A percentile compares a stretch with the other conserved stretches of the same genome.
phyloP scores from a whole-genome alignment of 805 yeast species.

The Starmerella etchellsii region DNA sequence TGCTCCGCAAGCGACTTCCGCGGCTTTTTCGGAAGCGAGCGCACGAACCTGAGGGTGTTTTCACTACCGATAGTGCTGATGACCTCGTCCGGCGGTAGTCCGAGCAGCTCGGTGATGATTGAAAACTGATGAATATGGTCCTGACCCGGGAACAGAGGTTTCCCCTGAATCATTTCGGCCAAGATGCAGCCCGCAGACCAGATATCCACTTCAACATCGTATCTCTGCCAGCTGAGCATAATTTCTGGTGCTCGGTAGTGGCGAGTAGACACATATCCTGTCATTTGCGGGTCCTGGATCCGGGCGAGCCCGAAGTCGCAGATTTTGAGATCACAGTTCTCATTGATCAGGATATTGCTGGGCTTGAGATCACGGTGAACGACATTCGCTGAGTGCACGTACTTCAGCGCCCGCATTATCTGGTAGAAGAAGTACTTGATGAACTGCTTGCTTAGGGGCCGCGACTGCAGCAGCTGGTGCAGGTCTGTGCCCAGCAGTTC shows the following conservation, averaged over 20 bases:
- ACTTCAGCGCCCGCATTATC: slow-evolving; percentile 73
- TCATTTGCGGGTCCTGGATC: slow-evolving; percentile 97
- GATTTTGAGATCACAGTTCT: slow-evolving; percentile 80
- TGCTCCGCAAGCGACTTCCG: slow-evolving; percentile 79
- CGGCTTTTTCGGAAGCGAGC: slow-evolving; percentile 82
- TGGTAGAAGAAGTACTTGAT: slow-evolving; percentile 95
- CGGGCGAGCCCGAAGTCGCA: slow-evolving; percentile 94
- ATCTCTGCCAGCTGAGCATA: slow-evolving; percentile 97
- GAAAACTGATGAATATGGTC: slow-evolving; percentile 98
- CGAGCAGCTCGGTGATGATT: slow-evolving; percentile 88
- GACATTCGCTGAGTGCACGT: slow-evolving; percentile 85
- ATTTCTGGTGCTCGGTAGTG: slow-evolving; percentile 97
- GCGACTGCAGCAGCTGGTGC: slow-evolving; percentile 75
- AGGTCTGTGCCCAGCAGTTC: slow-evolving; percentile 95
- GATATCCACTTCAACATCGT: slow-evolving; percentile 90
- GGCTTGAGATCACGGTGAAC: slow-evolving; percentile 85
- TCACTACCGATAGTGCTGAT: slow-evolving; percentile 93
- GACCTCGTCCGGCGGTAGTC: slow-evolving; percentile 93
- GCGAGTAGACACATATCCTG: slow-evolving; percentile 92
- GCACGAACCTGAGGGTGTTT: slow-evolving; percentile 86
- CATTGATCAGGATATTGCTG: slow-evolving; percentile 64
- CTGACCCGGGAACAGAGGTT: slow-evolving; percentile 93
- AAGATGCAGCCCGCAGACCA: slow-evolving; percentile 98
- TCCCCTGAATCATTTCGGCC: slow-evolving; percentile 95
- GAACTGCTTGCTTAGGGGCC: slow-evolving; percentile 92